These are phyloP conservation scores for Magnaporthiopsis rhizophila DNA, from an alignment of 2,329 filamentous ascomycete species.

Conservation along the genomic window DNA sequence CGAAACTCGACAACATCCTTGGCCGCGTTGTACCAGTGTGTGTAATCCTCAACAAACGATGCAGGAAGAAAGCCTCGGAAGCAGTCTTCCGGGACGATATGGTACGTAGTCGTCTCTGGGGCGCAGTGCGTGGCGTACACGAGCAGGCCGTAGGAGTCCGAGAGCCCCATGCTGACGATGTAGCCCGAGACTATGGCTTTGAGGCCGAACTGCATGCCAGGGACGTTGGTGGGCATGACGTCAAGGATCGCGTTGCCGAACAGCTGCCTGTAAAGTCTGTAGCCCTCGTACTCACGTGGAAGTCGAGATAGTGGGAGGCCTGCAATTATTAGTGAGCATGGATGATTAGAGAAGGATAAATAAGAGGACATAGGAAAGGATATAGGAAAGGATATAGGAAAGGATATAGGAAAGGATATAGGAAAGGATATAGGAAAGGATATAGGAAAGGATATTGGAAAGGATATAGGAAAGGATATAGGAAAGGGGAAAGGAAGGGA, in stretches of 20 bases:
- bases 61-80: constrained; percentile 24
- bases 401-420: neutral
- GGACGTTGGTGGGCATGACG: constrained; percentile 29
- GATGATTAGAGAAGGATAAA: neutral
- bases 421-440: neutral
- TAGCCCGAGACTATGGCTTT: constrained; percentile 23
- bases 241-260: constrained; percentile 36
- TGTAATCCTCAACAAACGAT: constrained; percentile 28
- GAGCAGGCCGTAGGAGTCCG: constrained; percentile 19
- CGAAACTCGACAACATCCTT: constrained; percentile 25
- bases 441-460: too few species aligned
- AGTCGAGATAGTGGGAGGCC: constrained; percentile 34
- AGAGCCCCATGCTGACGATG: constrained; percentile 27
- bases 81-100: constrained; percentile 32
- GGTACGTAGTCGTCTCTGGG: constrained; percentile 7
- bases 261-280: constrained; percentile 31
- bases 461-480: neutral
- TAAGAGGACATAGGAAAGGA: too few species aligned
- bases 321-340: neutral
- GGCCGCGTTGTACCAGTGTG: constrained; percentile 37
- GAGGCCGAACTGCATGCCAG: constrained; percentile 32
- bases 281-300: constrained; percentile 32
- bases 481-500: neutral
- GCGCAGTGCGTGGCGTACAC: constrained; percentile 19
- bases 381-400: neutral